Percentiles rank a stretch among this genome's conserved stretches.
phyloP scores from a whole-genome alignment of 169 alveolate genomes.

The Prorocentrum cordatum region DNA sequence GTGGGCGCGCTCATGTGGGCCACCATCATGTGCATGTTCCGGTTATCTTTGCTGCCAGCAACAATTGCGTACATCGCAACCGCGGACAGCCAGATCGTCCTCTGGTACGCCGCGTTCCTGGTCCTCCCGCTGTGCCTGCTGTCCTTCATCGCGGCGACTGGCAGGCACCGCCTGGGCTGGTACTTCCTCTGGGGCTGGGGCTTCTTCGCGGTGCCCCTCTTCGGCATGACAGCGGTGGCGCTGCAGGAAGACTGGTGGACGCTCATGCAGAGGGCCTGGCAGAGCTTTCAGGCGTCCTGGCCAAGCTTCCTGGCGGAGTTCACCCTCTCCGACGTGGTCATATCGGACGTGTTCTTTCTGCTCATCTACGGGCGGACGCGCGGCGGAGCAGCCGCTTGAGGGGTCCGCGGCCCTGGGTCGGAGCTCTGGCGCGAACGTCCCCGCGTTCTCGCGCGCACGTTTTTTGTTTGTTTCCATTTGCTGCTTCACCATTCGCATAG shows the following conservation, averaged over 20 bases:
- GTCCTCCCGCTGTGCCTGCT: not conserved
- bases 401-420: no score
- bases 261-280: not conserved
- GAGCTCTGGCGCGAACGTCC: no score
- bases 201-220: constrained; percentile 18
- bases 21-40: constrained; percentile 15
- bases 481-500: no score
- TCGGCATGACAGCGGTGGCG: constrained; percentile 7
- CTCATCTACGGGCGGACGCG: no score
- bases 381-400: no score
- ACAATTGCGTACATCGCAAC: constrained; percentile 17
- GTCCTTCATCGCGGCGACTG: not conserved
- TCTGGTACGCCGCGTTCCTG: constrained; percentile 12
- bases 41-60: constrained; percentile 11
- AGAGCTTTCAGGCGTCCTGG: not conserved
- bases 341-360: constrained; percentile 20
- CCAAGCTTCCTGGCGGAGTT: constrained; percentile 22
- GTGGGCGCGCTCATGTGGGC: constrained; percentile 29
- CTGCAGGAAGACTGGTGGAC: not conserved
- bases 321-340: constrained; percentile 15
- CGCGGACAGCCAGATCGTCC: not conserved
- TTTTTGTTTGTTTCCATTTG: no score
- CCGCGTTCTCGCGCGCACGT: no score
- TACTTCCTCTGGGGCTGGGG: constrained; percentile 61
- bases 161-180: not conserved